Evolutionary conservation across 1,139 yeast species (phyloP).

Genomic region (Blastobotrys indianensis): DNA sequence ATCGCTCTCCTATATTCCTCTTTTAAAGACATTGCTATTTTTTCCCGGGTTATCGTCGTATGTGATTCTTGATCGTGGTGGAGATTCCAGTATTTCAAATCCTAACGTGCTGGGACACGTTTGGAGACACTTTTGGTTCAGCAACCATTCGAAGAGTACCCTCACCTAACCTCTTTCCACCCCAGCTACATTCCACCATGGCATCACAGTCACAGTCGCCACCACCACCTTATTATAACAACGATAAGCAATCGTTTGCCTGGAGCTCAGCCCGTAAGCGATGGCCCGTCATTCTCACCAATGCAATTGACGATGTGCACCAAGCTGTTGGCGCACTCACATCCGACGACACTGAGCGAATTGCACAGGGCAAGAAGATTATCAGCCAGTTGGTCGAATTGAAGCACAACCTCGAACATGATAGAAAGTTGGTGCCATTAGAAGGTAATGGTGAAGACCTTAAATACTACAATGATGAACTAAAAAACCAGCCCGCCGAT

Average conservation of each 20-base stretch:
- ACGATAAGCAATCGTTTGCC: slow-evolving; percentile 74
- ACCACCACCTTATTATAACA: slow-evolving; percentile 42
- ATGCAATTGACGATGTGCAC: slow-evolving; percentile 56
- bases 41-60: no score
- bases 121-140: neutral
- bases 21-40: slow-evolving; percentile 14
- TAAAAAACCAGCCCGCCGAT: slow-evolving; percentile 35
- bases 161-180: neutral
- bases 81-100: no score
- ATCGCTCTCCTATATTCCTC: slow-evolving; percentile 18
- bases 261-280: slow-evolving; percentile 69
- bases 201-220: neutral
- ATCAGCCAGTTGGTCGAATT: slow-evolving; percentile 33
- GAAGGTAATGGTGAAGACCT: slow-evolving; percentile 26
- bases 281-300: slow-evolving; percentile 80
- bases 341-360: slow-evolving; percentile 27
- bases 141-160: no score
- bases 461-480: slow-evolving; percentile 34
- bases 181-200: neutral
- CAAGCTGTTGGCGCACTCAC: slow-evolving; percentile 30
- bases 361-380: slow-evolving; percentile 34
- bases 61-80: no score
- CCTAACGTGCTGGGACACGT: neutral
- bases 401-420: slow-evolving; percentile 32
- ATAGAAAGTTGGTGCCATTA: slow-evolving; percentile 24